Evolutionary conservation across 768 basidiomycete genomes (phyloP).

Genomic region (Termitomyces sp.): DNA sequence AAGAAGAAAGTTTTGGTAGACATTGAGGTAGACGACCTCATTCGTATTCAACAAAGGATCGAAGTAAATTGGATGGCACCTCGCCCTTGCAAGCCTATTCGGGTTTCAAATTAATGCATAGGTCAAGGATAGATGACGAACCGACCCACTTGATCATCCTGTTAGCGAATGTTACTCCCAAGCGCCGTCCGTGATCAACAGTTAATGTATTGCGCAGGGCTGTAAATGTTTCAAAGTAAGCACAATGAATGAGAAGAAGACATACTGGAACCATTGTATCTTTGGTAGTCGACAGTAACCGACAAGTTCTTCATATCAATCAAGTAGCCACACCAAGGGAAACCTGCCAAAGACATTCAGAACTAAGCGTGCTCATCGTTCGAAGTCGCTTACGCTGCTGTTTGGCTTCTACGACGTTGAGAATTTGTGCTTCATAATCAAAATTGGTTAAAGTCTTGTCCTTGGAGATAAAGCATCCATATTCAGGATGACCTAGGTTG

Average conservation of each 20-base stretch:
- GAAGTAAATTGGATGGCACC: conserved; percentile 76
- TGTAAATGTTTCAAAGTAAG: not conserved
- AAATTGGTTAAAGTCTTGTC: conserved; percentile 93
- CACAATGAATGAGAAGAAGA: not conserved
- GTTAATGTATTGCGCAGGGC: conserved; percentile 69
- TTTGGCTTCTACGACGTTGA: conserved; percentile 48
- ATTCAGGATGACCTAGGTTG: conserved; percentile 78
- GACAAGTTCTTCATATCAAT: conserved; percentile 78
- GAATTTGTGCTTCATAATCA: conserved; percentile 51
- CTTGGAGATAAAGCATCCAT: conserved; percentile 86
- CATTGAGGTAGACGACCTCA: conserved; percentile 67
- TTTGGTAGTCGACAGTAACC: conserved; percentile 73
- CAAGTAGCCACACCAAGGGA: conserved; percentile 91
- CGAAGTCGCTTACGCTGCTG: conserved; percentile 34
- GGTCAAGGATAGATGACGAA: not conserved
- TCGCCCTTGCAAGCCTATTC: conserved; percentile 63
- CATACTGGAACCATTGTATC: conserved; percentile 62
- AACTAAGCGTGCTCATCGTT: not conserved
- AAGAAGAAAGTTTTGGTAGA: conserved; percentile 83
- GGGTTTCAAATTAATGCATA: not conserved
- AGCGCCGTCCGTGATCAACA: conserved; percentile 58
- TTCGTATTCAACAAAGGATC: conserved; percentile 68
- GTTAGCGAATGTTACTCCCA: conserved; percentile 60
- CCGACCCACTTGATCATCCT: conserved; percentile 72
- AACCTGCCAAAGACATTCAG: conserved; percentile 42